Percentiles rank a stretch among this genome's conserved stretches.
phyloP scores from a whole-genome alignment of 495 filamentous ascomycete species.

The Penicillium ucsense region DNA sequence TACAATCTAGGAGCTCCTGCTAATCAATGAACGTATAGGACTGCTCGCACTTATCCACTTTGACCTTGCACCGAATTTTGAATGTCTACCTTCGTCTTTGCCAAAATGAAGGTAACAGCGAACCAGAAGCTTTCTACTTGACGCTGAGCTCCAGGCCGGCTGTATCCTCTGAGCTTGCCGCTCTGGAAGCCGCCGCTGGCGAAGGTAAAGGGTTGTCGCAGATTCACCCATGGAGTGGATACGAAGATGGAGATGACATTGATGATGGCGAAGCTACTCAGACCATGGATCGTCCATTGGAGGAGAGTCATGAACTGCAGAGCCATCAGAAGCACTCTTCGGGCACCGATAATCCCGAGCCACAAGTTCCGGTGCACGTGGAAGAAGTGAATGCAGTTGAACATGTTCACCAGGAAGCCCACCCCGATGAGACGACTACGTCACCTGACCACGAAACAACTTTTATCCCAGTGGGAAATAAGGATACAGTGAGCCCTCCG shows the following conservation, averaged over 20 bases:
- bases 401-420: constrained; percentile 2
- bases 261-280: constrained; percentile 5
- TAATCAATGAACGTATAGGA: constrained; percentile 30
- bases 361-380: no score
- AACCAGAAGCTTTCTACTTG: constrained; percentile 47
- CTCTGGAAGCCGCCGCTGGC: constrained; percentile 40
- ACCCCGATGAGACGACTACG: no score
- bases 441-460: no score
- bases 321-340: not conserved
- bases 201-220: constrained; percentile 53
- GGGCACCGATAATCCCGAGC: no score
- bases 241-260: constrained; percentile 16
- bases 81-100: constrained; percentile 48
- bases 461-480: no score
- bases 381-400: not conserved
- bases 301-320: not conserved
- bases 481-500: not conserved
- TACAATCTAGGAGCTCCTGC: constrained; percentile 5
- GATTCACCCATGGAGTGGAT: constrained; percentile 32
- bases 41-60: constrained; percentile 27
- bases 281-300: constrained; percentile 3
- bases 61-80: constrained; percentile 48
- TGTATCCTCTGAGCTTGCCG: constrained; percentile 34
- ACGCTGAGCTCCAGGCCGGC: constrained; percentile 38
- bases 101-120: constrained; percentile 47